Conservation (phyloP, 495 filamentous ascomycete genomes). For the Aspergillus indologenus region DNA sequence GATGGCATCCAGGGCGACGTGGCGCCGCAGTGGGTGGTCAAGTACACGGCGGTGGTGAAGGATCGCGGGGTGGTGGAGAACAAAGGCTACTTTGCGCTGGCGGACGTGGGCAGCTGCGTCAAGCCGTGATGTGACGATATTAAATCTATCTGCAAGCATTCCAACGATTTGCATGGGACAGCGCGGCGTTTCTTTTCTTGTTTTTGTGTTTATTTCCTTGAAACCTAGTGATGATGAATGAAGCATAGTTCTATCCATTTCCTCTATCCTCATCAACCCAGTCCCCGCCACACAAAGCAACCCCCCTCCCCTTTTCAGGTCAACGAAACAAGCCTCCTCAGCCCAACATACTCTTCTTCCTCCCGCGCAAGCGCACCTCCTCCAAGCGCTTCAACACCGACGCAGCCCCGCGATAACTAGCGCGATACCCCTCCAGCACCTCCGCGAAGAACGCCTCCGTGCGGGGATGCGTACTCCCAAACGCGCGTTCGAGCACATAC, state of each 20-base stretch:
- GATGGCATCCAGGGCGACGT: constrained; percentile 68
- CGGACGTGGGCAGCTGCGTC: constrained; percentile 56
- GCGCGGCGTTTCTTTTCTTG: constrained; percentile 30
- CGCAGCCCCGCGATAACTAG: constrained; percentile 55
- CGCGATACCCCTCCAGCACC: constrained; percentile 59
- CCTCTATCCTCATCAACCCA: neutral
- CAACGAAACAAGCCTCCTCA: constrained; percentile 7
- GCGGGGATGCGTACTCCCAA: constrained; percentile 88
- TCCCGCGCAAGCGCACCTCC: constrained; percentile 92
- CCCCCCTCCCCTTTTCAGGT: too few relatives aligned
- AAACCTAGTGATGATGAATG: constrained; percentile 17
- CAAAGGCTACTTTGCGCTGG: constrained; percentile 92
- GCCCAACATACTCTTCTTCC: constrained; percentile 85
- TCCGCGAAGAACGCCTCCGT: constrained; percentile 73
- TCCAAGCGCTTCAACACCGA: constrained; percentile 73
- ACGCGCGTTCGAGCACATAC: constrained; percentile 96
- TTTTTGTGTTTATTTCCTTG: constrained; percentile 16
- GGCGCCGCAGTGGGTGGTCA: constrained; percentile 88
- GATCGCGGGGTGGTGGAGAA: constrained; percentile 97
- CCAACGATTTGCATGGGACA: constrained; percentile 21
- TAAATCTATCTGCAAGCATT: too few relatives aligned
- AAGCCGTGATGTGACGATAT: constrained; percentile 16
- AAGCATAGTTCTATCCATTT: neutral
- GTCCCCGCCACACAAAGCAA: too few relatives aligned
- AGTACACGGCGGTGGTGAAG: constrained; percentile 97